Evolutionary conservation across 2,329 filamentous ascomycete genomes (phyloP).

Genomic region (Pseudocercospora fuligena): DNA sequence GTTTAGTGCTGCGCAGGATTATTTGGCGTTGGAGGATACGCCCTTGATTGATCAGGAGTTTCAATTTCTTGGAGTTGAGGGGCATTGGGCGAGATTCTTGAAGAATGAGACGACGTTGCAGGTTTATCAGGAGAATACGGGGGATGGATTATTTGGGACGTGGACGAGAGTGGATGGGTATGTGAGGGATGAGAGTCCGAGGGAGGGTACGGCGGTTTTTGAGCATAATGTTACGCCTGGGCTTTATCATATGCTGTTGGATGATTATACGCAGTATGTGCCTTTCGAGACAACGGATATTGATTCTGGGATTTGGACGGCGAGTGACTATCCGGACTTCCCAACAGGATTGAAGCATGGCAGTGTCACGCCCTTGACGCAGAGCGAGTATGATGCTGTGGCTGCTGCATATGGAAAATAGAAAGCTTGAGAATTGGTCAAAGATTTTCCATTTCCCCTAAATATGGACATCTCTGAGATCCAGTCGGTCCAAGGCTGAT

Average conservation of each 20-base stretch:
- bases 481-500: neutral
- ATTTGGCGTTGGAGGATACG: neutral
- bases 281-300: constrained; percentile 48
- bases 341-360: constrained; percentile 59
- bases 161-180: neutral
- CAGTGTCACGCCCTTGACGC: constrained; percentile 55
- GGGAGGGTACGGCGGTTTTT: neutral
- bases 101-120: neutral
- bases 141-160: neutral
- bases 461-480: neutral
- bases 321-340: constrained; percentile 49
- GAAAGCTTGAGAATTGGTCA: neutral
- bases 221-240: neutral
- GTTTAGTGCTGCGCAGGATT: neutral
- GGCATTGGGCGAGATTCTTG: too few species aligned
- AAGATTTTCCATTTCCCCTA: neutral
- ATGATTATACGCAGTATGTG: constrained; percentile 20
- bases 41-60: neutral
- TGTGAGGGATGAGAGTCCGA: neutral
- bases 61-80: neutral
- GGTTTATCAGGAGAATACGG: neutral
- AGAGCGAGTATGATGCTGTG: constrained; percentile 51
- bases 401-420: constrained; percentile 12
- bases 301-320: constrained; percentile 53
- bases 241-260: too few species aligned